phyloP scores from a whole-genome alignment of 257 asterid genomes.

The Orobanche coerulescens region DNA sequence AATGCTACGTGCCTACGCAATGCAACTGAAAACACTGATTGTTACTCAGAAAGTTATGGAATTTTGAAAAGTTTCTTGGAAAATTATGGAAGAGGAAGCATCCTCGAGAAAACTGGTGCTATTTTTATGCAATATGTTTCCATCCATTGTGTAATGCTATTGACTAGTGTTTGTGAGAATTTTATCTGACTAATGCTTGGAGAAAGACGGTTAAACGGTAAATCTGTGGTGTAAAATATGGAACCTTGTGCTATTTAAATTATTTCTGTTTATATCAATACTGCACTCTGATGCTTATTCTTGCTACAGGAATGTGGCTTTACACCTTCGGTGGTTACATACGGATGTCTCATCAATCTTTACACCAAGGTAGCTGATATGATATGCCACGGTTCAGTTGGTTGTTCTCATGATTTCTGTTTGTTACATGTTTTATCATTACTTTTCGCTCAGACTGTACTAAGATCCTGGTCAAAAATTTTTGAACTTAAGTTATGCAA shows the following conservation, averaged over 20 bases:
- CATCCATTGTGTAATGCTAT: background rate
- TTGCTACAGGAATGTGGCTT: conserved; percentile 77
- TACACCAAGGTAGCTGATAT: conserved; percentile 61
- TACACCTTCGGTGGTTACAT: conserved; percentile 74
- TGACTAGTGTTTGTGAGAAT: background rate
- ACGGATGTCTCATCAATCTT: conserved; percentile 90
- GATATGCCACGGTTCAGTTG: background rate
- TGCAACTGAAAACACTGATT: too few relatives aligned
- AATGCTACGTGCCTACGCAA: too few relatives aligned
- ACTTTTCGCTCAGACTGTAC: background rate
- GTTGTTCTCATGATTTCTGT: conserved; percentile 9
- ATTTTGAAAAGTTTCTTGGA: background rate
- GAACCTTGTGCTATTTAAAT: background rate
- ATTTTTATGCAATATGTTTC: background rate
- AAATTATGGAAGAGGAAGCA: background rate
- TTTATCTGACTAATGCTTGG: conserved; percentile 6
- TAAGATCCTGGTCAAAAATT: background rate
- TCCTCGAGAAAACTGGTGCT: background rate
- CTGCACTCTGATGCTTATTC: conserved; percentile 14
- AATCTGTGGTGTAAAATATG: background rate
- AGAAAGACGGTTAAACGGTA: background rate
- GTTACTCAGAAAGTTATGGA: background rate
- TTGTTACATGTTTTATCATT: background rate
- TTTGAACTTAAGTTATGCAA: background rate
- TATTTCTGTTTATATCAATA: background rate